These are phyloP conservation scores for Exophiala xenobiotica DNA, from an alignment of 2,329 filamentous ascomycete species.

Conservation along the genomic window DNA sequence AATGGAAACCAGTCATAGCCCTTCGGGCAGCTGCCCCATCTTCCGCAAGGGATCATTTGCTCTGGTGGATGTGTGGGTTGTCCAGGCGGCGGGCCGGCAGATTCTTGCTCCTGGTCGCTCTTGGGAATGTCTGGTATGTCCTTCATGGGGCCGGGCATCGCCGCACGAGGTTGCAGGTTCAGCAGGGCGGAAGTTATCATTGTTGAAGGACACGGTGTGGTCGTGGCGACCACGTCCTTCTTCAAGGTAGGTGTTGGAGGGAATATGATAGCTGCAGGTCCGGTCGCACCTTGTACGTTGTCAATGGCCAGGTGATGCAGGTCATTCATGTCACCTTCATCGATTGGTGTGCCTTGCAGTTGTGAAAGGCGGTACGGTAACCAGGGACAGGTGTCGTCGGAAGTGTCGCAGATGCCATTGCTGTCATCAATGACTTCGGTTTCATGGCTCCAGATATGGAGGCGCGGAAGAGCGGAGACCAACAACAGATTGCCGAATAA, in stretches of 20 bases:
- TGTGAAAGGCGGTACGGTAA: neutral
- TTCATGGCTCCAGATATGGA: constrained; percentile 12
- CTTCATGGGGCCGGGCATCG: neutral
- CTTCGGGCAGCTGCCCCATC: neutral
- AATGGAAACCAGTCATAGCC: constrained; percentile 1
- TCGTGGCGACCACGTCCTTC: constrained; percentile 1
- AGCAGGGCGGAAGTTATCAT: neutral
- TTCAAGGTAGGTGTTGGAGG: neutral
- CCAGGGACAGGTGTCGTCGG: constrained; percentile 3
- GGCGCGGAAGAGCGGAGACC: constrained; percentile 15
- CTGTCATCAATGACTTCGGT: constrained; percentile 3
- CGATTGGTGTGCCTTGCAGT: neutral
- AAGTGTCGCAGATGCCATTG: neutral
- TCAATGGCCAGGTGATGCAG: neutral
- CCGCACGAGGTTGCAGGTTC: constrained; percentile 1
- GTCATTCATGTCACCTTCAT: neutral
- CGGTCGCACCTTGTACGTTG: neutral
- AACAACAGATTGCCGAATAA: constrained; percentile 5
- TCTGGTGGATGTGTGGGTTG: neutral
- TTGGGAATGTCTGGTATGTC: constrained; percentile 7
- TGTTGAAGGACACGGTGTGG: neutral
- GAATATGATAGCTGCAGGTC: neutral
- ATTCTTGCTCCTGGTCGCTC: constrained; percentile 6
- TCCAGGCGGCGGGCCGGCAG: neutral
- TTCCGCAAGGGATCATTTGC: neutral